Conservation (phyloP, 345 rosid genomes). For the Eucalyptus caleyi region DNA sequence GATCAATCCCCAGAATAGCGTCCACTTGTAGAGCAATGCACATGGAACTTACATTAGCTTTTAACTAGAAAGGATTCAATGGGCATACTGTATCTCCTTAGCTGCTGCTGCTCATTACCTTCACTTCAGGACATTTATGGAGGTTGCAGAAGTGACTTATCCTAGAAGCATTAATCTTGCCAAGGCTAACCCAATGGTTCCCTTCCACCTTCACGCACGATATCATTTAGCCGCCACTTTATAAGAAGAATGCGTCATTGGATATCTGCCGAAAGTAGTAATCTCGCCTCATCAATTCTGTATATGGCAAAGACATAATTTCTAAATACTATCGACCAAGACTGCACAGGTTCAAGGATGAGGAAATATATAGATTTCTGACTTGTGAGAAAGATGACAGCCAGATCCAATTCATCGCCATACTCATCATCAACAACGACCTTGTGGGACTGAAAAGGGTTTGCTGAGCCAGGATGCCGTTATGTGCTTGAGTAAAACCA, state of each 20-base stretch:
- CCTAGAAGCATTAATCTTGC: neutral
- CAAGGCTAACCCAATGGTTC: neutral
- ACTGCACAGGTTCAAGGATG: neutral
- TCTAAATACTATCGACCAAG: neutral
- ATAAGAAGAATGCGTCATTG: neutral
- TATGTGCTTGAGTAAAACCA: neutral
- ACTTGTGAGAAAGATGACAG: neutral
- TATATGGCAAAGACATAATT: neutral
- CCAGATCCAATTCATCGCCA: neutral
- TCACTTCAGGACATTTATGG: neutral
- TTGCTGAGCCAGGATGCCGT: neutral
- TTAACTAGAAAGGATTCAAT: neutral
- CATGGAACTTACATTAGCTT: neutral
- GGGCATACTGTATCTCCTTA: neutral
- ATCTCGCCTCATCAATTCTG: neutral
- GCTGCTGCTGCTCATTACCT: neutral
- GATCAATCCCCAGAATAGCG: neutral
- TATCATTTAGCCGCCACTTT: neutral
- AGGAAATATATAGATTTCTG: neutral
- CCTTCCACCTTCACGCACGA: neutral
- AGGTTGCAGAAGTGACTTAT: neutral
- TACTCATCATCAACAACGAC: neutral
- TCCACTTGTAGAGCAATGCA: neutral
- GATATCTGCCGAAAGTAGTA: neutral
- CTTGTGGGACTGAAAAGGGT: neutral